Conservation (phyloP, 192 early-diverging fungal genomes). For the Chytriomyces sp. region DNA sequence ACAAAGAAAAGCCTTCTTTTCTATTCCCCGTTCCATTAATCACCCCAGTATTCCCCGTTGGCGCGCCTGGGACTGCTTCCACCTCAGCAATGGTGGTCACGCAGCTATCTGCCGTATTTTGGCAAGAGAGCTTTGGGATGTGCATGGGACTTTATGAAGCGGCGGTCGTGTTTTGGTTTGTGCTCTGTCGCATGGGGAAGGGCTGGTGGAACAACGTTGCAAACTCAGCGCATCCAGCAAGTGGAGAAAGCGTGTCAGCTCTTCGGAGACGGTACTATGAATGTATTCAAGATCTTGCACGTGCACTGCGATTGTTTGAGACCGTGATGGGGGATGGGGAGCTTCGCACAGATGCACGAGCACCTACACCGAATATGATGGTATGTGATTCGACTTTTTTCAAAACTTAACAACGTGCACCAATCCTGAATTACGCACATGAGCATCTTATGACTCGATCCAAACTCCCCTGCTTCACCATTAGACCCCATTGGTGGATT, state of each 20-base stretch:
- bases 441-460: no score
- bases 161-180: neutral
- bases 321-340: neutral
- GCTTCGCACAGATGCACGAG: neutral
- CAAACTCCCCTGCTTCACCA: no score
- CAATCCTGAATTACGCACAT: no score
- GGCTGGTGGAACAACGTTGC: neutral
- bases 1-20: no score
- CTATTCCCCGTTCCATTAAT: no score
- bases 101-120: neutral
- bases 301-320: neutral
- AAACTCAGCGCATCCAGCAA: neutral
- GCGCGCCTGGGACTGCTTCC: no score
- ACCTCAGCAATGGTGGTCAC: neutral
- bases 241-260: neutral
- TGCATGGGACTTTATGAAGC: neutral
- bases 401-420: no score
- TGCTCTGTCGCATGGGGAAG: neutral
- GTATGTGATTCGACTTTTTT: no score
- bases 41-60: no score
- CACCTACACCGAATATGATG: neutral
- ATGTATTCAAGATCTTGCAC: neutral
- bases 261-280: neutral
- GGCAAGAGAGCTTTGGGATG: neutral
- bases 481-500: neutral